phyloP scores from a whole-genome alignment of 2,329 filamentous ascomycete species.

The Cytospora leucostoma region DNA sequence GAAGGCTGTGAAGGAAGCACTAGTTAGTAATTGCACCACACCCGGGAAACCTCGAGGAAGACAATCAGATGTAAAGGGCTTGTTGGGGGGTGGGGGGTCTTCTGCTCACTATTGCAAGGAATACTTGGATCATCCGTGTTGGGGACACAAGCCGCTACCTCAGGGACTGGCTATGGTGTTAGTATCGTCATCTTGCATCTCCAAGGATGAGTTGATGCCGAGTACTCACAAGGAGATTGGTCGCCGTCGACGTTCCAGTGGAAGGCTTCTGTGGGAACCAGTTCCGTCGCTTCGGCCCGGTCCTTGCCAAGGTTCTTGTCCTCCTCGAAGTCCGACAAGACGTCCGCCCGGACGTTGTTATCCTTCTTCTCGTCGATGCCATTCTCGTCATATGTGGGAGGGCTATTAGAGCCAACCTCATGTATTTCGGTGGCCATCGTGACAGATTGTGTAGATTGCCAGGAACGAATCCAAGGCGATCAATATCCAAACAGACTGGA shows the following conservation, averaged over 20 bases:
- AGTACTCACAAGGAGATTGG: constrained; percentile 39
- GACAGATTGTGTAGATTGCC: not conserved
- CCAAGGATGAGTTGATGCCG: not conserved
- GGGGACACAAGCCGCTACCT: constrained; percentile 40
- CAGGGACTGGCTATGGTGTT: constrained; percentile 34
- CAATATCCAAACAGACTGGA: not conserved
- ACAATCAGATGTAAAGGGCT: not conserved
- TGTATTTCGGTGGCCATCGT: constrained; percentile 26
- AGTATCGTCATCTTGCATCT: not conserved
- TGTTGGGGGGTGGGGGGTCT: not conserved
- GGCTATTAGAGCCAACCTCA: constrained; percentile 9
- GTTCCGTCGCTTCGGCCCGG: constrained; percentile 35
- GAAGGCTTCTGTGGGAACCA: constrained; percentile 40
- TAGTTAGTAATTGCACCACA: not conserved
- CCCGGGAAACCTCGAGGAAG: not conserved
- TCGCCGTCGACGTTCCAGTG: constrained; percentile 42
- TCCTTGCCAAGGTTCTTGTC: constrained; percentile 24
- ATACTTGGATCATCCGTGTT: constrained; percentile 39
- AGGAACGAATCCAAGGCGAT: not conserved
- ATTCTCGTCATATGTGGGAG: not conserved
- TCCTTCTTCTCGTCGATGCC: constrained; percentile 21
- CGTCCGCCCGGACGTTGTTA: constrained; percentile 11
- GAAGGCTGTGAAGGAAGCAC: constrained; percentile 30
- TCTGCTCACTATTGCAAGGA: constrained; percentile 36
- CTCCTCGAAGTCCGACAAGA: constrained; percentile 23